Conservation (phyloP, 2,329 filamentous ascomycete species). For the Neofusicoccum ribis region DNA sequence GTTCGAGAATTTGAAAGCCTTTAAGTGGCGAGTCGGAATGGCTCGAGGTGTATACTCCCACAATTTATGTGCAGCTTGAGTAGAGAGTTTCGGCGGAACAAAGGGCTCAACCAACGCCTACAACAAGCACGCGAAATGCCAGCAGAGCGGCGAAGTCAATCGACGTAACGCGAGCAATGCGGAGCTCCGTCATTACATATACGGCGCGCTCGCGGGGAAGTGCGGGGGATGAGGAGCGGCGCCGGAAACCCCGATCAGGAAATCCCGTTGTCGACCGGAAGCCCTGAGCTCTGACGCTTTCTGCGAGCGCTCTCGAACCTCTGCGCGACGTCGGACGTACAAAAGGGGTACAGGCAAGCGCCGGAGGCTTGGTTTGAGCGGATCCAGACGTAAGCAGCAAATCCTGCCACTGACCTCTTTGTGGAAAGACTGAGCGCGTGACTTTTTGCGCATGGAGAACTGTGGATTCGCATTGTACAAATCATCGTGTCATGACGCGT, state of each 20-base stretch:
- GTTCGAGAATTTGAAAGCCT: too few relatives aligned
- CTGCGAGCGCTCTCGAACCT: neutral
- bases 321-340: neutral
- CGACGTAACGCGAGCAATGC: neutral
- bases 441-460: too few relatives aligned
- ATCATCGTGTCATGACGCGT: too few relatives aligned
- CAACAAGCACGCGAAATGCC: too few relatives aligned
- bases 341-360: neutral
- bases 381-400: too few relatives aligned
- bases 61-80: too few relatives aligned
- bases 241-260: constrained; percentile 1
- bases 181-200: constrained; percentile 1
- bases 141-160: too few relatives aligned
- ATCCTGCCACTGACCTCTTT: neutral
- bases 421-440: neutral
- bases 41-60: too few relatives aligned
- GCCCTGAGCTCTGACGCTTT: neutral
- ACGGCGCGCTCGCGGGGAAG: neutral
- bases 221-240: neutral
- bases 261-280: neutral
- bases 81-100: too few relatives aligned
- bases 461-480: too few relatives aligned
- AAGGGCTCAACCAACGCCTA: too few relatives aligned
- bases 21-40: too few relatives aligned
- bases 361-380: neutral